Conservation (phyloP, 1,139 yeast species). For the Saccharomyces hybrid region DNA sequence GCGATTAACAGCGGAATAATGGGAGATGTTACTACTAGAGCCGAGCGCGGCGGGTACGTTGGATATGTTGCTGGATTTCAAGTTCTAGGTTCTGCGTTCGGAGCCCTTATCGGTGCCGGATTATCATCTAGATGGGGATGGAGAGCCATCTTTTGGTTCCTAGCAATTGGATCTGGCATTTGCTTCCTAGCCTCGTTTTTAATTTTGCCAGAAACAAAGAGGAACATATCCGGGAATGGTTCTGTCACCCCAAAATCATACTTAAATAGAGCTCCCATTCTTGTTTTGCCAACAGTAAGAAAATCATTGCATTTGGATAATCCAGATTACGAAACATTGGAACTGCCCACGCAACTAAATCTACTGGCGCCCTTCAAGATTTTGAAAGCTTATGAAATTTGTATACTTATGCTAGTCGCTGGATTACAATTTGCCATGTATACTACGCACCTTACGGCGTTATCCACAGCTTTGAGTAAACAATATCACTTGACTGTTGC, state of each 20-base stretch:
- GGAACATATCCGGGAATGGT: constrained; percentile 63
- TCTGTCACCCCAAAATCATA: constrained; percentile 40
- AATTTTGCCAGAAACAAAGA: constrained; percentile 62
- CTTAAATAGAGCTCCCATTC: constrained; percentile 39
- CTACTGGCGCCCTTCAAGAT: constrained; percentile 42
- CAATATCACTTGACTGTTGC: constrained; percentile 44
- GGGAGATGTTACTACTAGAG: constrained; percentile 56
- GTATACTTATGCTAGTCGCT: constrained; percentile 41
- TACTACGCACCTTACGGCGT: constrained; percentile 61
- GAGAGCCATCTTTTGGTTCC: constrained; percentile 71
- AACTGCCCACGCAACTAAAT: constrained; percentile 30
- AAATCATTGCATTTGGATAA: constrained; percentile 27
- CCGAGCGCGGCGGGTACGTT: constrained; percentile 56
- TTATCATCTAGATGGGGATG: constrained; percentile 54
- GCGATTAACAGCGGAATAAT: constrained; percentile 60
- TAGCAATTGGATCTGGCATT: constrained; percentile 51
- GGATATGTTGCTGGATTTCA: constrained; percentile 60
- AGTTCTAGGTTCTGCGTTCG: constrained; percentile 64
- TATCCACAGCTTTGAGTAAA: constrained; percentile 46
- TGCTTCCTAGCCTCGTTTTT: constrained; percentile 35
- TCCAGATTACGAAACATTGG: constrained; percentile 30
- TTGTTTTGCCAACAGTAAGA: constrained; percentile 22
- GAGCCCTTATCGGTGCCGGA: constrained; percentile 68
- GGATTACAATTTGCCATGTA: constrained; percentile 59
- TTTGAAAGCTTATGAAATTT: constrained; percentile 33